Conservation (phyloP, 1,284 basidiomycete species). For the Vanrija sp. region DNA sequence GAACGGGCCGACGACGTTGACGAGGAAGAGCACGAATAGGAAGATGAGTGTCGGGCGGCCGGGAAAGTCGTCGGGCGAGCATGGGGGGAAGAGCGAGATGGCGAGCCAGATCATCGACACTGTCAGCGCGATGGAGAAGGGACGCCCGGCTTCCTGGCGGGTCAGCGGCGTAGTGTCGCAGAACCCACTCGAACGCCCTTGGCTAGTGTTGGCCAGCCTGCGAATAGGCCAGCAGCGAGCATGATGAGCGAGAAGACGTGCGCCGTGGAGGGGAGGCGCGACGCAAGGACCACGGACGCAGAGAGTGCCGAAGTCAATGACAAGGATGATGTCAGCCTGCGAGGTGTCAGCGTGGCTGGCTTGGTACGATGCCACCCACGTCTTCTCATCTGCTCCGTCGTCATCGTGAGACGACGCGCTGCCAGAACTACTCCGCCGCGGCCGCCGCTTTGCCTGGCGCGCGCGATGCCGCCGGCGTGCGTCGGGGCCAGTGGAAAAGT, state of each 20-base stretch:
- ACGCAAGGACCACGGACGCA: slow-evolving; percentile 89
- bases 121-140: slow-evolving; percentile 34
- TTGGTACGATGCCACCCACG: slow-evolving; percentile 12
- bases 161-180: background rate
- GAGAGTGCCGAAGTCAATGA: slow-evolving; percentile 94
- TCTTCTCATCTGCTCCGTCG: slow-evolving; percentile 31
- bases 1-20: slow-evolving; percentile 37
- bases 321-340: slow-evolving; percentile 77
- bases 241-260: slow-evolving; percentile 88
- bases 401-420: slow-evolving; percentile 2
- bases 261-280: slow-evolving; percentile 73
- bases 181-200: slow-evolving; percentile 67
- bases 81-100: slow-evolving; percentile 18
- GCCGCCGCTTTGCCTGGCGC: background rate
- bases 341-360: slow-evolving; percentile 1
- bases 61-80: background rate
- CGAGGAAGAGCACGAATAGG: slow-evolving; percentile 19
- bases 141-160: slow-evolving; percentile 29
- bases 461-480: slow-evolving; percentile 23
- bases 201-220: slow-evolving; percentile 76
- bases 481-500: slow-evolving; percentile 56
- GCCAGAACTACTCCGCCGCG: slow-evolving; percentile 12
- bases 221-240: slow-evolving; percentile 79
- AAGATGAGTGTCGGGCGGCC: slow-evolving; percentile 14
- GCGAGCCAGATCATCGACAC: slow-evolving; percentile 30